Conservation (phyloP, 495 filamentous ascomycete species). For the Trichodelitschia bisporula region DNA sequence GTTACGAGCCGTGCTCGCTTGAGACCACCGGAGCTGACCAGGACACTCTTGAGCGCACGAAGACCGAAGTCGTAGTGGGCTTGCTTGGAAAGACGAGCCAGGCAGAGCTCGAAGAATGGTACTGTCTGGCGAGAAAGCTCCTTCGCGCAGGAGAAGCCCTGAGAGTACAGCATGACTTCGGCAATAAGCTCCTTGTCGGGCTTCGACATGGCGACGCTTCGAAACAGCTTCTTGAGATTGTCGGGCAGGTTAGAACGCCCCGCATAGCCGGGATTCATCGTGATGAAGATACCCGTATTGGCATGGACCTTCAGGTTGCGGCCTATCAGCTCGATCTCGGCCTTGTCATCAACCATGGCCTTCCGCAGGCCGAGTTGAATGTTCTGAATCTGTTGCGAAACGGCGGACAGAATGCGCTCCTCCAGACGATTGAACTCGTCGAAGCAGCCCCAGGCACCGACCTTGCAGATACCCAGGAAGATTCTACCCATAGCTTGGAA, state of each 20-base stretch:
- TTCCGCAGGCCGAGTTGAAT: slow-evolving; percentile 87
- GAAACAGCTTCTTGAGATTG: slow-evolving; percentile 97
- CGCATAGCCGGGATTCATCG: slow-evolving; percentile 98
- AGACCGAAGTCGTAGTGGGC: slow-evolving; percentile 98
- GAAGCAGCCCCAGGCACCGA: slow-evolving; percentile 98
- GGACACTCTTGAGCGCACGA: slow-evolving; percentile 90
- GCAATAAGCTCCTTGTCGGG: slow-evolving; percentile 98
- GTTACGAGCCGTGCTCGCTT: slow-evolving; percentile 52
- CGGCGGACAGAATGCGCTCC: slow-evolving; percentile 86
- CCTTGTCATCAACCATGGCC: slow-evolving; percentile 45
- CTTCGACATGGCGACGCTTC: slow-evolving; percentile 98
- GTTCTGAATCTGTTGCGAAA: slow-evolving; percentile 97
- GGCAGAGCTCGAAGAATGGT: slow-evolving; percentile 88
- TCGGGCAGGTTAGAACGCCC: slow-evolving; percentile 93
- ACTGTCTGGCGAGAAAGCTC: slow-evolving; percentile 79
- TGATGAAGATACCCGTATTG: slow-evolving; percentile 97
- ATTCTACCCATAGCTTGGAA: slow-evolving; percentile 99
- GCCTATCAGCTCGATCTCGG: slow-evolving; percentile 82
- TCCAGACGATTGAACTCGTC: slow-evolving; percentile 98
- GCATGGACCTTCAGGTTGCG: slow-evolving; percentile 65
- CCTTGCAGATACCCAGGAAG: slow-evolving; percentile 96
- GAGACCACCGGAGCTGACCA: slow-evolving; percentile 86
- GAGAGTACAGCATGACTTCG: slow-evolving; percentile 98
- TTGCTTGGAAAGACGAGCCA: slow-evolving; percentile 63
- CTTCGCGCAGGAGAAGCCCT: slow-evolving; percentile 93